Evolutionary conservation across 2,329 filamentous ascomycete species (phyloP).

Genomic region (Penicillium sp.): DNA sequence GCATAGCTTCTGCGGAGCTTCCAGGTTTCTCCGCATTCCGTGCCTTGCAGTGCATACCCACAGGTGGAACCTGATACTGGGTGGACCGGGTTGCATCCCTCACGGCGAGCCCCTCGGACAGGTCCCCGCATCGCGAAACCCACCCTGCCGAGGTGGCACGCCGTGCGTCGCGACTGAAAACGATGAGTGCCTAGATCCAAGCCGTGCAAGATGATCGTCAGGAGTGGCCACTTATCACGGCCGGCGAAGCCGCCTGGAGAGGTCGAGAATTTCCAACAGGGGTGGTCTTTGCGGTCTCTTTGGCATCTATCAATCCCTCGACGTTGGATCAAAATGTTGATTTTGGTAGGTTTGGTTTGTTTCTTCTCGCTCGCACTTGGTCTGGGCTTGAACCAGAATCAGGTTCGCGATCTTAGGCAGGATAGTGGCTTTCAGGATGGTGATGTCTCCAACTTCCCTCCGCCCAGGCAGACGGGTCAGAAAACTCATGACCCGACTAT

Average conservation of each 20-base stretch:
- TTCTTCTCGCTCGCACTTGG: slow-evolving; percentile 18
- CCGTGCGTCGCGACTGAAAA: slow-evolving; percentile 22
- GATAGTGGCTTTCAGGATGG: slow-evolving; percentile 4
- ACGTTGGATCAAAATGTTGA: slow-evolving; percentile 25
- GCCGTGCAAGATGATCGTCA: slow-evolving; percentile 19
- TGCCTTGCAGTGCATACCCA: slow-evolving; percentile 19
- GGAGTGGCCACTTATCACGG: slow-evolving; percentile 23
- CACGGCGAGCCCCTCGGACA: slow-evolving; percentile 15
- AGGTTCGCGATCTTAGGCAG: slow-evolving; percentile 3
- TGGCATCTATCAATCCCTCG: slow-evolving; percentile 18
- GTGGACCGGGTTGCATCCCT: slow-evolving; percentile 22
- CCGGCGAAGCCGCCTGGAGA: slow-evolving; percentile 15
- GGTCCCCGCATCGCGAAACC: slow-evolving; percentile 14
- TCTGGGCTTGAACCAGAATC: slow-evolving; percentile 9
- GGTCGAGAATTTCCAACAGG: slow-evolving; percentile 14
- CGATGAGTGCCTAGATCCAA: slow-evolving; percentile 22
- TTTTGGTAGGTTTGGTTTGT: slow-evolving; percentile 17
- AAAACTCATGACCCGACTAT: slow-evolving; percentile 37
- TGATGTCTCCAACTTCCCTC: slow-evolving; percentile 13
- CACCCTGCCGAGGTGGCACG: slow-evolving; percentile 19
- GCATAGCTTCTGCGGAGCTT: slow-evolving; percentile 1
- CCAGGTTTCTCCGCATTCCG: slow-evolving; percentile 14
- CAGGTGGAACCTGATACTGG: slow-evolving; percentile 10
- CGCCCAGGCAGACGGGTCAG: slow-evolving; percentile 23
- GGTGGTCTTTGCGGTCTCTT: slow-evolving; percentile 14